Evolutionary conservation across 495 filamentous ascomycete species (phyloP).

Genomic region (Alectoria sarmentosa): DNA sequence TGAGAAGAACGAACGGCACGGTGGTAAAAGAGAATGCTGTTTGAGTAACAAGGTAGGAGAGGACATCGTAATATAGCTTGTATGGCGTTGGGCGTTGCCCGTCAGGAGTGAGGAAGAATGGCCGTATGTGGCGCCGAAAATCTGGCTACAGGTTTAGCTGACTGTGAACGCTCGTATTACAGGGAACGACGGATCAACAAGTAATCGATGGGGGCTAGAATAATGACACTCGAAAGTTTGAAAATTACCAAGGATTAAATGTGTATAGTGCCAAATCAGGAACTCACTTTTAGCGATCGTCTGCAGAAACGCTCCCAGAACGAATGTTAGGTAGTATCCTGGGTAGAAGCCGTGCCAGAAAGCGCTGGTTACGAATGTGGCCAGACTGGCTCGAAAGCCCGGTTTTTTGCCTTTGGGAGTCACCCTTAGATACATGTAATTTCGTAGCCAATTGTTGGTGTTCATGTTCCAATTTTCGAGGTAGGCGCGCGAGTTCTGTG

Average conservation of each 20-base stretch:
- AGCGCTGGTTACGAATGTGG: conserved; percentile 87
- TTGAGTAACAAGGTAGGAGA: conserved; percentile 76
- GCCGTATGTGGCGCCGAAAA: conserved; percentile 80
- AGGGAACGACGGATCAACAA: neutral
- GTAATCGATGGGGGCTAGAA: neutral
- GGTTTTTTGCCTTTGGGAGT: conserved; percentile 95
- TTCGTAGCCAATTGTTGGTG: conserved; percentile 93
- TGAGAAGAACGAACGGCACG: conserved; percentile 76
- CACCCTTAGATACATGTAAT: conserved; percentile 92
- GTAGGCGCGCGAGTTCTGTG: conserved; percentile 85
- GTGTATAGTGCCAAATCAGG: neutral
- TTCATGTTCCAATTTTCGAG: conserved; percentile 97
- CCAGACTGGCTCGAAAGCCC: conserved; percentile 89
- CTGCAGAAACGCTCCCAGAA: conserved; percentile 84
- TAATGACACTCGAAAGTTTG: no score
- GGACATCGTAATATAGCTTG: conserved; percentile 83
- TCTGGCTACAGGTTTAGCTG: conserved; percentile 42
- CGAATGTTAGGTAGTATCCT: conserved; percentile 87
- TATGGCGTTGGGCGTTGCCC: conserved; percentile 54
- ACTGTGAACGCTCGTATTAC: neutral
- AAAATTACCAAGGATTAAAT: neutral
- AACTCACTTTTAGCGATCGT: conserved; percentile 84
- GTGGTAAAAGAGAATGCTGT: conserved; percentile 72
- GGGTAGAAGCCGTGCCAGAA: conserved; percentile 99
- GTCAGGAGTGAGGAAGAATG: conserved; percentile 81